Base-by-base conservation (phyloP, 2,329 filamentous ascomycete species). In the Fusarium domesticum region DNA sequence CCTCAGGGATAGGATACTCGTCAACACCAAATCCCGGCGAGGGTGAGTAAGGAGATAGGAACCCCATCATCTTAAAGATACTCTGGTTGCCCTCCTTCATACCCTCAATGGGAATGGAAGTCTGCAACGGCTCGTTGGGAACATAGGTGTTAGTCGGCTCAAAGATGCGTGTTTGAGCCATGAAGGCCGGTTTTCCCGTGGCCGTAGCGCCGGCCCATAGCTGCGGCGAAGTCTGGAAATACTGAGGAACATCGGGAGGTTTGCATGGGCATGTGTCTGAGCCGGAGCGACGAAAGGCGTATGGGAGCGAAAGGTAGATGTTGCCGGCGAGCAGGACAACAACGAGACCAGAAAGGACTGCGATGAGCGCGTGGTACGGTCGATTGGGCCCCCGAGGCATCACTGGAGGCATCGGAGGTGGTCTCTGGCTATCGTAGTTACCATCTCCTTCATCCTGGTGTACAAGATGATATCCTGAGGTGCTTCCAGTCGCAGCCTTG, bases 21-120 rank as follows among this genome's bases (percentile, higher is more conserved):
- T 84, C 71, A 0, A 87, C 84, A 3, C 87, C 87, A 51, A 89
- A 90, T 1, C 87, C 87, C 0, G 84, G 78, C 43, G 84, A 82
- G 0, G 85, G 81, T 48, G 78, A 79, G 64, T 89, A 90, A 4
- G 85, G 84, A 31, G 80, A 81, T 20, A 89, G 65, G 45, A 58
- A 73, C 37, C 83, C 87, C 73, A 87, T 83, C 59, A 83, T 71
- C 49, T 82, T 74, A 65, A 89, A 89, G 56, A 89, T 86, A 65
- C 80, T 85, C 52, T 75, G 69, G 57, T 83, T 78, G 19, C 76
- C 68, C 2, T 67, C 64, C 37, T 74, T 74, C 66, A 73, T 72
- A 18, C 83, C 84, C 40, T 74, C 61, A 39, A 89, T 84, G 0
- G 85, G 84, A 16, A 85, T 72, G 28, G 80, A 78, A 2, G 85